phyloP scores from a whole-genome alignment of 2,329 filamentous ascomycete species.

The Fusarium tupiense region DNA sequence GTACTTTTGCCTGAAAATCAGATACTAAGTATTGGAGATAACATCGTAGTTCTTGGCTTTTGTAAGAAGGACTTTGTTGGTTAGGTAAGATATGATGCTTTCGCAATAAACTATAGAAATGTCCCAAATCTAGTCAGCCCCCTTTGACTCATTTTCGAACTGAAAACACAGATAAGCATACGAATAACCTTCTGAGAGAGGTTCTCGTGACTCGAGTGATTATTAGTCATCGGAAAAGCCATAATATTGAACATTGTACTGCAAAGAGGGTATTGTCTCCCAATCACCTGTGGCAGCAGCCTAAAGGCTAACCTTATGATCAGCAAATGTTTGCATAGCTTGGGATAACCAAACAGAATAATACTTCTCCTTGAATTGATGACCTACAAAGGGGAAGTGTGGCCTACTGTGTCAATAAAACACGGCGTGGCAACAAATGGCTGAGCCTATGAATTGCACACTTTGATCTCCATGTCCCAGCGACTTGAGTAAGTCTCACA shows the following conservation, averaged over 20 bases:
- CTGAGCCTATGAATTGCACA: not conserved
- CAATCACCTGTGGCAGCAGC: not conserved
- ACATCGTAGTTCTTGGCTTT: not conserved
- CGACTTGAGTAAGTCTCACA: not conserved
- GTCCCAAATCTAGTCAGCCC: no score
- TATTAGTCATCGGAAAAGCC: not conserved
- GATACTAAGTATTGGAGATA: no score
- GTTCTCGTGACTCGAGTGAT: fast-evolving
- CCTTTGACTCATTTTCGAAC: not conserved
- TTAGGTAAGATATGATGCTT: not conserved
- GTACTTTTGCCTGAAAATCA: not conserved
- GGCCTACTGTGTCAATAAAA: fast-evolving
- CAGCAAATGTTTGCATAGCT: no score
- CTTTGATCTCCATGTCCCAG: not conserved
- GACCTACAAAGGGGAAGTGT: fast-evolving
- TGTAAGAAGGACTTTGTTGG: not conserved
- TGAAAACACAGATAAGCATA: not conserved
- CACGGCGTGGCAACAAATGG: fast-evolving
- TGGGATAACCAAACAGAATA: no score
- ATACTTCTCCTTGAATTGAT: no score
- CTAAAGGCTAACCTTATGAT: fast-evolving
- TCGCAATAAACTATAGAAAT: not conserved
- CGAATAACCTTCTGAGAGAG: not conserved
- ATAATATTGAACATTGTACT: fast-evolving
- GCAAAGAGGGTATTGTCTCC: no score